Evolutionary conservation across 179 eudicot species (phyloP).

Genomic region (Beta macrorhiza): DNA sequence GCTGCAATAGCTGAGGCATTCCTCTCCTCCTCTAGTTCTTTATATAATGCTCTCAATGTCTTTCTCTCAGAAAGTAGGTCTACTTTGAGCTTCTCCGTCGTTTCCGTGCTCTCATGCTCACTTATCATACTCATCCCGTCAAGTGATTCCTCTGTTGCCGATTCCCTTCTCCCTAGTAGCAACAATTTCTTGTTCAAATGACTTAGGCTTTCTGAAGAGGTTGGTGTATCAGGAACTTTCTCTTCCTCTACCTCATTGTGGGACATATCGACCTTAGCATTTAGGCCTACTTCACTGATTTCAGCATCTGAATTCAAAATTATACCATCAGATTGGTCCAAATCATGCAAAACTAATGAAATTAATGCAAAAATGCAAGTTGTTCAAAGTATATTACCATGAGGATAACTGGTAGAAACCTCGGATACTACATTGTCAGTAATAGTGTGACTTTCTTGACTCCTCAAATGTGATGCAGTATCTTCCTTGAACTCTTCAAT

Average conservation of each 20-base stretch:
- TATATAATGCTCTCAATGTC: slow-evolving; percentile 35
- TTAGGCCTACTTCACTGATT: slow-evolving; percentile 17
- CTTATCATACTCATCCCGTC: slow-evolving; percentile 44
- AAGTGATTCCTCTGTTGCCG: slow-evolving; percentile 36
- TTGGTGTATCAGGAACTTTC: slow-evolving; percentile 39
- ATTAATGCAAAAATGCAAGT: slow-evolving; percentile 23
- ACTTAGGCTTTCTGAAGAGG: slow-evolving; percentile 34
- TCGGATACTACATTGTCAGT: slow-evolving; percentile 20
- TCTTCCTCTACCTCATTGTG: slow-evolving; percentile 56
- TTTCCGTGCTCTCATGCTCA: slow-evolving; percentile 37
- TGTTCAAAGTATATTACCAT: slow-evolving; percentile 22
- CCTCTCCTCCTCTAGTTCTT: slow-evolving; percentile 58
- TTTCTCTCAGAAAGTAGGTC: slow-evolving; percentile 42
- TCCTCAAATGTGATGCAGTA: slow-evolving; percentile 9
- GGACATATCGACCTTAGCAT: slow-evolving; percentile 15
- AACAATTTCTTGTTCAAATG: slow-evolving; percentile 31
- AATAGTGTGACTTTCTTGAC: slow-evolving; percentile 32
- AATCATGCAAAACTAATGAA: no score
- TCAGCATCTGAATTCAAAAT: slow-evolving; percentile 42
- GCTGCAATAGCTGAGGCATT: slow-evolving; percentile 56
- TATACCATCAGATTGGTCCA: slow-evolving; percentile 3
- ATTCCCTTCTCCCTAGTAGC: slow-evolving; percentile 33
- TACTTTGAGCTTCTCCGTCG: slow-evolving; percentile 38
- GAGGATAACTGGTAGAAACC: slow-evolving; percentile 33
- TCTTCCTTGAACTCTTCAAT: slow-evolving; percentile 15